Evolutionary conservation across 495 filamentous ascomycete genomes (phyloP).

Genomic region (Sabuloglossum arenarium): DNA sequence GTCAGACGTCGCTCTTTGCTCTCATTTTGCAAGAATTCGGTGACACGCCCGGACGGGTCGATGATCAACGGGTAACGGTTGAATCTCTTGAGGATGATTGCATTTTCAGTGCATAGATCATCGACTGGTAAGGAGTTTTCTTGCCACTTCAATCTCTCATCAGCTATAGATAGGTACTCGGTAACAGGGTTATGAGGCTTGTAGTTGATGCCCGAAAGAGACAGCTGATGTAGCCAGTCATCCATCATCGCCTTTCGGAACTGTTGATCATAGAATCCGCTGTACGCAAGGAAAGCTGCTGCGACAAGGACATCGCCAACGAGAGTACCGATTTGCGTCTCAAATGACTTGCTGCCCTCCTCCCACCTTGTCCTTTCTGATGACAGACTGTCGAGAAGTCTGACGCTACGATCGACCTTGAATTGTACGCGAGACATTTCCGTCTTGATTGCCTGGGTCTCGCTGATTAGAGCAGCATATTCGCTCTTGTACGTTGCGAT

Average conservation of each 20-base stretch:
- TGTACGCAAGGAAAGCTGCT: slow-evolving; percentile 93
- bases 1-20: slow-evolving; percentile 85
- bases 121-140: slow-evolving; percentile 91
- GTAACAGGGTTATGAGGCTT: slow-evolving; percentile 89
- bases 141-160: slow-evolving; percentile 89
- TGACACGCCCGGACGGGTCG: slow-evolving; percentile 83
- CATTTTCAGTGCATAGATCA: slow-evolving; percentile 96
- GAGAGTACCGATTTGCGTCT: slow-evolving; percentile 90
- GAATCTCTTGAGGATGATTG: slow-evolving; percentile 90
- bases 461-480: slow-evolving; percentile 87
- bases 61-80: slow-evolving; percentile 97
- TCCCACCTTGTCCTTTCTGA: slow-evolving; percentile 90
- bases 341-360: slow-evolving; percentile 89
- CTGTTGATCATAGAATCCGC: slow-evolving; percentile 92
- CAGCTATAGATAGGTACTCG: slow-evolving; percentile 90
- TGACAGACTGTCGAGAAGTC: slow-evolving; percentile 80
- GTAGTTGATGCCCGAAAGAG: slow-evolving; percentile 72
- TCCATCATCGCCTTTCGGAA: slow-evolving; percentile 95
- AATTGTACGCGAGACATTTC: slow-evolving; percentile 93
- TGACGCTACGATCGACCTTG: slow-evolving; percentile 92
- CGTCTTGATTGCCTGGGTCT: slow-evolving; percentile 90
- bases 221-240: slow-evolving; percentile 85
- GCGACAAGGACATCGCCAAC: slow-evolving; percentile 90
- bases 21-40: slow-evolving; percentile 86
- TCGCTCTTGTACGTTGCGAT: slow-evolving; percentile 94